phyloP scores from a whole-genome alignment of 495 filamentous ascomycete species.

The Hypoxylon crocopeplum region DNA sequence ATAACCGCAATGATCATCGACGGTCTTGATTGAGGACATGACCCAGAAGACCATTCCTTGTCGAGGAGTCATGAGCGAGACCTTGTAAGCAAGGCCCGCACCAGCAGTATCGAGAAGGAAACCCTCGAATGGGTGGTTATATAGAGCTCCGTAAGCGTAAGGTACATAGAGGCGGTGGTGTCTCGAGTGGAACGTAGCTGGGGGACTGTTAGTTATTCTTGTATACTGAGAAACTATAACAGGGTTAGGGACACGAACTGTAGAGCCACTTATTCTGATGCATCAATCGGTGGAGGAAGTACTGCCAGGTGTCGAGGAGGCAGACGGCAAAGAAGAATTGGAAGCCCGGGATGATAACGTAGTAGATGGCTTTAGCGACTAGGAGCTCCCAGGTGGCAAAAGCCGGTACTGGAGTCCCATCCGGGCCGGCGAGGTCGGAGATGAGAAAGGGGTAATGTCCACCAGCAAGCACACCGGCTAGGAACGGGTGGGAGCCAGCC shows the following conservation, averaged over 20 bases:
- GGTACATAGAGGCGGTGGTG: constrained; percentile 97
- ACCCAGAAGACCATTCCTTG: constrained; percentile 88
- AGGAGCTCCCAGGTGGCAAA: constrained; percentile 79
- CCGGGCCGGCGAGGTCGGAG: constrained; percentile 51
- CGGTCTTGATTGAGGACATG: constrained; percentile 86
- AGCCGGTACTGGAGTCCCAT: constrained; percentile 52
- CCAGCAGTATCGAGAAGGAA: constrained; percentile 92
- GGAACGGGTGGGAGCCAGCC: constrained; percentile 62
- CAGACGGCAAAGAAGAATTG: constrained; percentile 76
- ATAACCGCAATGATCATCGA: constrained; percentile 97
- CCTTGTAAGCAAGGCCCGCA: constrained; percentile 79
- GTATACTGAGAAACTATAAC: neutral
- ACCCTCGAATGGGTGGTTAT: constrained; percentile 93
- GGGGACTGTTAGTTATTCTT: constrained; percentile 24
- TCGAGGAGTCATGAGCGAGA: constrained; percentile 75
- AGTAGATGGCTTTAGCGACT: constrained; percentile 78
- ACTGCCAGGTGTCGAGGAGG: constrained; percentile 93
- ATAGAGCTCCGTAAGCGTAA: constrained; percentile 95
- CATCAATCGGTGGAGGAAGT: constrained; percentile 94
- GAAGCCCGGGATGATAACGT: constrained; percentile 72
- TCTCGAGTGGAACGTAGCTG: constrained; percentile 87
- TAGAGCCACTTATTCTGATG: constrained; percentile 97
- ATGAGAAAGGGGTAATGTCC: constrained; percentile 71
- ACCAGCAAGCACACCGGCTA: constrained; percentile 73
- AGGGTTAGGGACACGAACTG: constrained; percentile 64